Evolutionary conservation across 129 eudicot genomes (phyloP).

Genomic region (Pulicaria dysenterica): DNA sequence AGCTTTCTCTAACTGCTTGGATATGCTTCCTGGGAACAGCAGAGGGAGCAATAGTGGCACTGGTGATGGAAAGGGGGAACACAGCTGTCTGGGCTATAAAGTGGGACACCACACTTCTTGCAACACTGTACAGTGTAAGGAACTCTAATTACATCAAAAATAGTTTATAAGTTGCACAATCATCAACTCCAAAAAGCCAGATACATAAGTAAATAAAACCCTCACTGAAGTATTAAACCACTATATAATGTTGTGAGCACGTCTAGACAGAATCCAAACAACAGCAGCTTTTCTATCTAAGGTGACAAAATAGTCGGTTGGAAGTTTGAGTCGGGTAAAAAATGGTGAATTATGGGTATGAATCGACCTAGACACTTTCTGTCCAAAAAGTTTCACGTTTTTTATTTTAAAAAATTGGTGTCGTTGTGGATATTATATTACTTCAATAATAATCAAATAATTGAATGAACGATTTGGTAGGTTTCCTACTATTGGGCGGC

Average conservation of each 20-base stretch:
- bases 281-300: not conserved
- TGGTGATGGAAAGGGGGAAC: constrained; percentile 78
- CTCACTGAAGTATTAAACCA: not conserved
- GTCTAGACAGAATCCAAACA: constrained; percentile 11
- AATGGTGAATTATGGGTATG: not conserved
- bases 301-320: not conserved
- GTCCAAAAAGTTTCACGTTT: not conserved
- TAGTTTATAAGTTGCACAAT: constrained; percentile 6
- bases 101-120: constrained; percentile 73
- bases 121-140: constrained; percentile 85
- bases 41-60: constrained; percentile 77
- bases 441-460: not conserved
- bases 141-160: not conserved
- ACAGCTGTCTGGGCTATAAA: constrained; percentile 71
- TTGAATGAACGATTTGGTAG: not conserved
- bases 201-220: not conserved
- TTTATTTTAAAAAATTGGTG: not conserved
- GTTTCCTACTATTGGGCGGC: not conserved
- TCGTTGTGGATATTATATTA: not conserved
- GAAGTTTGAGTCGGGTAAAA: not conserved
- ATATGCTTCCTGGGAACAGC: constrained; percentile 80
- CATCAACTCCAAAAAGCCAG: not conserved
- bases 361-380: not conserved
- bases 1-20: constrained; percentile 94
- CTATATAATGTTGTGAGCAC: not conserved